Evolutionary conservation across 2,329 filamentous ascomycete genomes (phyloP).

Genomic region (Pseudopyricularia cyperi): DNA sequence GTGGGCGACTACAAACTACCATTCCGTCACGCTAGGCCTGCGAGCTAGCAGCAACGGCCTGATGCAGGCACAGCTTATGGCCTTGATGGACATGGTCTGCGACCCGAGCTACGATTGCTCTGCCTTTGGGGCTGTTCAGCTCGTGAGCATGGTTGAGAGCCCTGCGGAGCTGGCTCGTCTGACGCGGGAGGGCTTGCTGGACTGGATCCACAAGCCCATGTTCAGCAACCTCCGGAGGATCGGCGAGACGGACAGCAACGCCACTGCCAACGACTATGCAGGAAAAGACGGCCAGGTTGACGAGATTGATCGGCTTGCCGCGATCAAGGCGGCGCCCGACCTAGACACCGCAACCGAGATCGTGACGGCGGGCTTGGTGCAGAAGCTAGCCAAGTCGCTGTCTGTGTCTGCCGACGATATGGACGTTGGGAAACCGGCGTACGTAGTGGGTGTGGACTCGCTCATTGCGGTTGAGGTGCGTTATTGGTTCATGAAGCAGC

Average conservation of each 20-base stretch:
- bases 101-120: neutral
- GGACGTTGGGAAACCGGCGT: neutral
- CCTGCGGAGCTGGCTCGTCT: neutral
- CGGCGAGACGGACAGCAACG: neutral
- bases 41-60: neutral
- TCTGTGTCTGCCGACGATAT: conserved; percentile 2
- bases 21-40: neutral
- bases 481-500: conserved; percentile 31
- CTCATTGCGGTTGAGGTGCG: conserved; percentile 20
- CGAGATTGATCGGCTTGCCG: conserved; percentile 1
- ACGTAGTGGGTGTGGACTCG: neutral
- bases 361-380: conserved; percentile 5
- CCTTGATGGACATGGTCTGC: neutral
- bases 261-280: neutral
- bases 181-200: neutral
- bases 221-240: conserved; percentile 4
- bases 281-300: neutral
- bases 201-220: conserved; percentile 2
- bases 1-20: neutral
- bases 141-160: neutral
- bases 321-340: conserved; percentile 4
- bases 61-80: neutral
- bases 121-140: neutral
- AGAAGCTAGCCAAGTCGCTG: conserved; percentile 6
- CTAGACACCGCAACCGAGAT: conserved; percentile 28